Evolutionary conservation across 192 early-diverging fungal species (phyloP).

Genomic region (Rhizoclosmatium sp.): DNA sequence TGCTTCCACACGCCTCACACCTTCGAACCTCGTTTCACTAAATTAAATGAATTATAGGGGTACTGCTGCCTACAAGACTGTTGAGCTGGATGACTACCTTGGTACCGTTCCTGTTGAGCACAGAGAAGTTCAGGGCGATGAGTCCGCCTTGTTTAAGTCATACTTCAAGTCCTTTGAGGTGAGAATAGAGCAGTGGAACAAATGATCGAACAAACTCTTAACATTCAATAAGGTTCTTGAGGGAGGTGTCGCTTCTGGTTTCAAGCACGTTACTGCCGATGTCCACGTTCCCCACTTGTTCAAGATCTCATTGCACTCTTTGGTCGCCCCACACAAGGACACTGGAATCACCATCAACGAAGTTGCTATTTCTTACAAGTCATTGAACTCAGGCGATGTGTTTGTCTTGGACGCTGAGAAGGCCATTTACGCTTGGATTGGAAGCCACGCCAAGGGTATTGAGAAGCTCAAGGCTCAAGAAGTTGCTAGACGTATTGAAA

Average conservation of each 20-base stretch:
- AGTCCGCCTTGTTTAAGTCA: constrained; percentile 70
- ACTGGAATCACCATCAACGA: constrained; percentile 64
- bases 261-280: constrained; percentile 69
- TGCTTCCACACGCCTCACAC: neutral
- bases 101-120: constrained; percentile 75
- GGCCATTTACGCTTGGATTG: constrained; percentile 76
- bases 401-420: constrained; percentile 80
- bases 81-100: constrained; percentile 72
- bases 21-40: neutral
- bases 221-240: constrained; percentile 42
- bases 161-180: constrained; percentile 69
- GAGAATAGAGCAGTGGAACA: neutral
- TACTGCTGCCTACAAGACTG: constrained; percentile 85
- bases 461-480: constrained; percentile 79
- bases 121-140: constrained; percentile 78
- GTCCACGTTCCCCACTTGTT: constrained; percentile 60
- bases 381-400: constrained; percentile 75
- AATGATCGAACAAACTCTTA: neutral
- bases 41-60: constrained; percentile 47
- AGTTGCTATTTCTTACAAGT: constrained; percentile 57
- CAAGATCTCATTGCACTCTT: constrained; percentile 57
- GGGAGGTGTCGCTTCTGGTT: constrained; percentile 78
- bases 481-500: constrained; percentile 62
- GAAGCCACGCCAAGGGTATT: constrained; percentile 61
- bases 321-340: constrained; percentile 29